Evolutionary conservation across 495 filamentous ascomycete species (phyloP).

Genomic region (Penicillium atrosanguineum): DNA sequence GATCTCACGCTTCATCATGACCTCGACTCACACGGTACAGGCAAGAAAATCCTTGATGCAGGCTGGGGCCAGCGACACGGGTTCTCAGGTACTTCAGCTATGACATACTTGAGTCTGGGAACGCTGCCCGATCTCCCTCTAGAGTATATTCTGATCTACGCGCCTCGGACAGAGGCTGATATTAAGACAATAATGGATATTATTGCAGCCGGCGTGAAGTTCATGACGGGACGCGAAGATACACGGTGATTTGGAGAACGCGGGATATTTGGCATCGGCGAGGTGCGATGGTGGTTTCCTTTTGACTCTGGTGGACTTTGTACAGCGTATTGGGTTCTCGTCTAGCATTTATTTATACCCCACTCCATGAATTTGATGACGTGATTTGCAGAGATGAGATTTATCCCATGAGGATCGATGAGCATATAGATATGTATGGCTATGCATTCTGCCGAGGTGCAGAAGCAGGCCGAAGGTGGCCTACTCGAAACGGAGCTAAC

Average conservation of each 20-base stretch:
- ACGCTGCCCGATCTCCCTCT: conserved; percentile 37
- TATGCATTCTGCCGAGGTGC: too few relatives aligned
- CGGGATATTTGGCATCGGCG: not conserved
- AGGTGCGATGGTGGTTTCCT: not conserved
- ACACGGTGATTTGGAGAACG: conserved; percentile 12
- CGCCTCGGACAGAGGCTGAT: conserved; percentile 68
- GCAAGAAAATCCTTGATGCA: conserved; percentile 68
- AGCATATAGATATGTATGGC: too few relatives aligned
- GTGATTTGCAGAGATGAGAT: too few relatives aligned
- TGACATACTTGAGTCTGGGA: conserved; percentile 47
- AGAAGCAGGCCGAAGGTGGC: too few relatives aligned
- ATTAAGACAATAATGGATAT: conserved; percentile 67
- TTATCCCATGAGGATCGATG: too few relatives aligned
- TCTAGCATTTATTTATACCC: conserved; percentile 1
- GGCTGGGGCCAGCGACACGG: conserved; percentile 93
- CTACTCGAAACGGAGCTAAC: too few relatives aligned
- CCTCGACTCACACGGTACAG: conserved; percentile 25
- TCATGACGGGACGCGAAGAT: conserved; percentile 33
- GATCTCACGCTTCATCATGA: not conserved
- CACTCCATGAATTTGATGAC: conserved; percentile 1
- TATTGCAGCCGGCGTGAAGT: conserved; percentile 57
- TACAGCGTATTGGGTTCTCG: not conserved
- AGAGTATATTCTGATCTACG: conserved; percentile 81
- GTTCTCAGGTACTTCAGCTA: conserved; percentile 54
- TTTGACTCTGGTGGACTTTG: not conserved